phyloP scores from a whole-genome alignment of 805 yeast genomes.

The Myxozyma neotropica region DNA sequence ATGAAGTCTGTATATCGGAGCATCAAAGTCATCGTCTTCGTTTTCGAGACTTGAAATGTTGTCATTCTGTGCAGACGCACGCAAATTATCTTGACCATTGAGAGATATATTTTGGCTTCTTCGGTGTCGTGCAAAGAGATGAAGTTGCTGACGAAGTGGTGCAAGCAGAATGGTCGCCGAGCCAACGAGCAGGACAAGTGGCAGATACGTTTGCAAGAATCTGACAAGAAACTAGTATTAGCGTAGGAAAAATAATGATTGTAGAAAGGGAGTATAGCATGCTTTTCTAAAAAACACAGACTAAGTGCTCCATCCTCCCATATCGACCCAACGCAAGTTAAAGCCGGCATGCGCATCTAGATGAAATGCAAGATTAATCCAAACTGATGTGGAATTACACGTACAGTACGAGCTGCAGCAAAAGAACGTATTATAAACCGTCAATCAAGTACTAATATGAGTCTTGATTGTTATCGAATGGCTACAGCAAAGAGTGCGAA shows the following conservation, averaged over 20 bases:
- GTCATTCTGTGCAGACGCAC: background rate
- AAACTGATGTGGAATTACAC: too few species aligned
- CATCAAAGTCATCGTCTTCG: slow-evolving; percentile 7
- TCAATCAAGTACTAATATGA: too few species aligned
- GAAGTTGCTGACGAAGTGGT: slow-evolving; percentile 5
- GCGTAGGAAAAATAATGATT: background rate
- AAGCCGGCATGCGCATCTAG: background rate
- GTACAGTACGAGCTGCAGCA: too few species aligned
- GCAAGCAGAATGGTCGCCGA: slow-evolving; percentile 2
- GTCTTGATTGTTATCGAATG: too few species aligned
- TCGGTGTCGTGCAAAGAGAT: background rate
- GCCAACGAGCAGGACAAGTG: slow-evolving; percentile 2
- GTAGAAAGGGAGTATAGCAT: background rate
- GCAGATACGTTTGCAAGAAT: slow-evolving; percentile 15
- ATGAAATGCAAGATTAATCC: background rate
- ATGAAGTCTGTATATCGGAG: slow-evolving; percentile 15
- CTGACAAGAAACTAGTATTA: background rate
- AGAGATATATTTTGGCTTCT: background rate
- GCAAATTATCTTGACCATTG: slow-evolving; percentile 1
- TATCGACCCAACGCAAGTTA: slow-evolving; percentile 4
- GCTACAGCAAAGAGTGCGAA: too few species aligned
- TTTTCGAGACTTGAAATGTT: slow-evolving; percentile 10
- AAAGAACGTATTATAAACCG: too few species aligned
- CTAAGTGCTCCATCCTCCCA: slow-evolving; percentile 13
- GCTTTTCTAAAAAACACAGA: slow-evolving; percentile 16